Evolutionary conservation across 2,329 filamentous ascomycete genomes (phyloP).

Genomic region (Phyllosticta citriasiana): DNA sequence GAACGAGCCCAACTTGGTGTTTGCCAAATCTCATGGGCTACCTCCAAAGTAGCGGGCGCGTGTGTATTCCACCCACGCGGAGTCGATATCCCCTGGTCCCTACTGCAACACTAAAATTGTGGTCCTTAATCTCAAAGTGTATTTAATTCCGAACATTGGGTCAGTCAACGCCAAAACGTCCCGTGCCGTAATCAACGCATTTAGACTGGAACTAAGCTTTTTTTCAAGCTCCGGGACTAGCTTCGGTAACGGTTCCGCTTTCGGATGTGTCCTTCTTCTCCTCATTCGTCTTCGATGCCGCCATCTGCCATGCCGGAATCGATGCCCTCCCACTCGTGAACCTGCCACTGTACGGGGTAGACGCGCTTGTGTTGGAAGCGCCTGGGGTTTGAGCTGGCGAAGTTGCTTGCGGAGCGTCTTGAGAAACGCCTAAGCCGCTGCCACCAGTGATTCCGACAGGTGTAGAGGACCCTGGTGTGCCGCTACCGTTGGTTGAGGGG

Average conservation of each 20-base stretch:
- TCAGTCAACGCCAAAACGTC: not conserved
- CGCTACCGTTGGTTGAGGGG: not conserved
- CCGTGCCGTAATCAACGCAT: not conserved
- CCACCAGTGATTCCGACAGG: conserved; percentile 11
- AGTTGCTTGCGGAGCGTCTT: not conserved
- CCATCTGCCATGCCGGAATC: conserved; percentile 46
- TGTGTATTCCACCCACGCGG: no score
- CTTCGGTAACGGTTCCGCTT: conserved; percentile 27
- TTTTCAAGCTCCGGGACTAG: conserved; percentile 17
- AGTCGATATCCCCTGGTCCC: no score
- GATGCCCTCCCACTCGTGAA: conserved; percentile 29
- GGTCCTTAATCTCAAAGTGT: not conserved
- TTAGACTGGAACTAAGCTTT: not conserved
- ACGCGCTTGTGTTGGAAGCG: not conserved
- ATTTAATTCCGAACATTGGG: not conserved
- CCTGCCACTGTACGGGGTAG: conserved; percentile 22
- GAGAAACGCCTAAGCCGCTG: conserved; percentile 15
- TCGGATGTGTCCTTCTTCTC: conserved; percentile 34
- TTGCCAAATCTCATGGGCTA: not conserved
- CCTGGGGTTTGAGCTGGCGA: not conserved
- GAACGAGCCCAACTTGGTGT: not conserved
- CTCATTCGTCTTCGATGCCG: conserved; percentile 36
- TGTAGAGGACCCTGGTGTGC: conserved; percentile 14
- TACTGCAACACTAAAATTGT: not conserved
- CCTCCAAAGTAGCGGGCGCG: no score